phyloP scores from a whole-genome alignment of 1,284 basidiomycete species.

The Entoloma clypeatum region DNA sequence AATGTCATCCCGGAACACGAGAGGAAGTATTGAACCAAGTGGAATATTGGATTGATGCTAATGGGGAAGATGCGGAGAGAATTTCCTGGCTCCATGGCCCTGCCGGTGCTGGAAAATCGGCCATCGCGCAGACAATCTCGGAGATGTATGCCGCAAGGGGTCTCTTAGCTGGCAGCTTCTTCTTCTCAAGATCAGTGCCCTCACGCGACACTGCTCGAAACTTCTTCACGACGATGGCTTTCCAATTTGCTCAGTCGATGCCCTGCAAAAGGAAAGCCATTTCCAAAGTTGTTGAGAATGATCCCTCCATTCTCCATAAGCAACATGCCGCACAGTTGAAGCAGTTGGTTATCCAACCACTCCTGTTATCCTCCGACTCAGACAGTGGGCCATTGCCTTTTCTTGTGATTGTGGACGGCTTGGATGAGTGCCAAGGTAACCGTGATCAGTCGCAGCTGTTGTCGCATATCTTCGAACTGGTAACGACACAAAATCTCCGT shows the following conservation, averaged over 20 bases:
- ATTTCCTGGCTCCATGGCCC: constrained; percentile 24
- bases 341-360: no score
- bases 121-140: constrained; percentile 24
- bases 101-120: constrained; percentile 26
- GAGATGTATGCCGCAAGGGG: constrained; percentile 11
- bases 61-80: constrained; percentile 16
- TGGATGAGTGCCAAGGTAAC: constrained; percentile 17
- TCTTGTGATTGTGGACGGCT: constrained; percentile 18
- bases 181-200: constrained; percentile 18
- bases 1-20: constrained; percentile 21
- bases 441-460: constrained; percentile 3
- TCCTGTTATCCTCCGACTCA: no score
- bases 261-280: no score
- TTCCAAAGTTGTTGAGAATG: no score
- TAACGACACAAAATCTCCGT: constrained; percentile 6
- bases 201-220: constrained; percentile 11
- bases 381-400: no score
- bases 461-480: background rate
- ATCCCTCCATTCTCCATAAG: no score
- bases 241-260: no score
- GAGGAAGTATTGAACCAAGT: constrained; percentile 14
- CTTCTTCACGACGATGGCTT: no score
- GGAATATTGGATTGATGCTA: constrained; percentile 14
- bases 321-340: no score
- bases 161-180: constrained; percentile 20